Base-by-base conservation (phyloP, 208 protist species). In the Plasmodiophora brassicae region DNA sequence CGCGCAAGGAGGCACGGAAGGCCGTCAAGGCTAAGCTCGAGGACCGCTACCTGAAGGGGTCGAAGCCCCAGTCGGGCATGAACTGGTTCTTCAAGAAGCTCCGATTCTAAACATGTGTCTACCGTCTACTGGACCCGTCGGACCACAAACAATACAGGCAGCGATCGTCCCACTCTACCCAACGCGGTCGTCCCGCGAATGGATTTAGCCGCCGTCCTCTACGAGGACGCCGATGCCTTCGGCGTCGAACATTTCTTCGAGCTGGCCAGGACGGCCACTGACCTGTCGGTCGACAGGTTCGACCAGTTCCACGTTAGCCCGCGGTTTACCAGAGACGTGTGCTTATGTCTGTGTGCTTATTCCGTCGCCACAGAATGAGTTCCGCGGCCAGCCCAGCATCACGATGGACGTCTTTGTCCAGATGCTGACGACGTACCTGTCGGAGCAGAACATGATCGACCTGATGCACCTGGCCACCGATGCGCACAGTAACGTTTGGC, bases 1-100 rank as follows among this genome's bases (percentile, higher is more conserved):
- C 41, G 20, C 50, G 60, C 1, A 86, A n/a, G 5, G 35, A 46
- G n/a, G 88, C 86, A 53, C n/a, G 90, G 1, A 87, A 93, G 87
- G 54, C 1, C 0, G 32, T 92, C 54, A 78, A 88, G 20, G 88
- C 87, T 0, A 43, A 71, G 0, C 92, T 93, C 36, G 28, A 91
- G 22, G 32, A 46, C 0, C 41, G 46, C 10, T 92, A 92, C 89
- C 45, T 71, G 0, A 38, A 0, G 28, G 84, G 87, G 39, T 44
- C 84, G 8, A 87, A 89, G 14, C 50, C 38, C n/a, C 50, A 88
- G 39, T 44, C 85, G 22, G 85, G 85, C 54, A 83, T 88, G 85
- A 89, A 38, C 0, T 93, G 90, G 91, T 93, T 93, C 46, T 93
- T 93, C 89, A 71, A 90, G 20, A 93, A 93, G 39, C 54, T 93